Evolutionary conservation across 2,329 filamentous ascomycete species (phyloP).

Genomic region (Aureobasidium namibiae): DNA sequence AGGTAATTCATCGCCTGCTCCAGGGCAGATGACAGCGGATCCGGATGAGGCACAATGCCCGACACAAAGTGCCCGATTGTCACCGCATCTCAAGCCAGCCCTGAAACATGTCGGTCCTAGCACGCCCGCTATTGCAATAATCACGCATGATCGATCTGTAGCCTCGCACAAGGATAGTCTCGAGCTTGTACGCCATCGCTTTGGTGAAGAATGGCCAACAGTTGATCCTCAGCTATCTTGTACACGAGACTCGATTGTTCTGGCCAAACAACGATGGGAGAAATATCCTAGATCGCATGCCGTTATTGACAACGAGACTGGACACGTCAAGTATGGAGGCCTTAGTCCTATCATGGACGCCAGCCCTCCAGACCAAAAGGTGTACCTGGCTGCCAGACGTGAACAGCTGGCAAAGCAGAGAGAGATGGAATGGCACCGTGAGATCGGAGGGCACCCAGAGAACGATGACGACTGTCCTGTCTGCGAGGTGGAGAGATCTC

Average conservation of each 20-base stretch:
- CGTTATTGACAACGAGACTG: not conserved
- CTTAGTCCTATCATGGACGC: slow-evolving; percentile 24
- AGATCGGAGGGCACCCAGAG: slow-evolving; percentile 17
- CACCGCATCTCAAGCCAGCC: not conserved
- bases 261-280: slow-evolving; percentile 22
- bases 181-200: slow-evolving; percentile 20
- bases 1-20: not conserved
- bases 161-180: slow-evolving; percentile 24
- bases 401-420: slow-evolving; percentile 2
- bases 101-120: slow-evolving; percentile 2
- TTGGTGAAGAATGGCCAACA: slow-evolving; percentile 14
- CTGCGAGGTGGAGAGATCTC: slow-evolving; percentile 19
- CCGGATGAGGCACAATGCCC: not conserved
- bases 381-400: not conserved
- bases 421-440: slow-evolving; percentile 1
- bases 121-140: slow-evolving; percentile 17
- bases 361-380: slow-evolving; percentile 19
- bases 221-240: slow-evolving; percentile 19
- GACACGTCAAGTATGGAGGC: slow-evolving; percentile 18
- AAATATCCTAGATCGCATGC: slow-evolving; percentile 15
- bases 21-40: too few relatives aligned
- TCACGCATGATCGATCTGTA: slow-evolving; percentile 19
- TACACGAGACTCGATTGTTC: slow-evolving; percentile 22
- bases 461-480: slow-evolving; percentile 21
- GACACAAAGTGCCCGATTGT: not conserved